These are phyloP conservation scores for Blastobotrys terrestris DNA, from an alignment of 805 yeast species.

Conservation along the genomic window DNA sequence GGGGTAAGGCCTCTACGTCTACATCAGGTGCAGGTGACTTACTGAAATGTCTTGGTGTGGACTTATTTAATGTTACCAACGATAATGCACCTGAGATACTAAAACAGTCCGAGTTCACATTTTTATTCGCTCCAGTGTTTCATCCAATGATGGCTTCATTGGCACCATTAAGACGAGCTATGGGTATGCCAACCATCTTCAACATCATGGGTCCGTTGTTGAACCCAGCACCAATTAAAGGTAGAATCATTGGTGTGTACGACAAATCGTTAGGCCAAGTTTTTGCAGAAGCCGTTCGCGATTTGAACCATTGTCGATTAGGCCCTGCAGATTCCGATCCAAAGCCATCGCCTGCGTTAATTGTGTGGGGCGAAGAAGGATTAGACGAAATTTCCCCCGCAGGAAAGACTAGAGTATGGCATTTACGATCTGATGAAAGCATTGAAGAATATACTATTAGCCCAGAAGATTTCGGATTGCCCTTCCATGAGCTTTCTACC, in stretches of 20 bases:
- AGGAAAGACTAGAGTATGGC: slow-evolving; percentile 80
- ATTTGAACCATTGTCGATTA: slow-evolving; percentile 40
- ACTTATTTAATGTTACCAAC: slow-evolving; percentile 60
- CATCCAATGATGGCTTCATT: slow-evolving; percentile 87
- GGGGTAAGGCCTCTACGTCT: slow-evolving; percentile 95
- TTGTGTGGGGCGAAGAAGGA: slow-evolving; percentile 90
- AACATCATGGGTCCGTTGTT: slow-evolving; percentile 90
- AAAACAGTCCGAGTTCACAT: slow-evolving; percentile 49
- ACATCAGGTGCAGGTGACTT: slow-evolving; percentile 92
- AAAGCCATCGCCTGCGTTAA: slow-evolving; percentile 50
- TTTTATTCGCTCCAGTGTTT: slow-evolving; percentile 87
- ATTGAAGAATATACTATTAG: slow-evolving; percentile 26
- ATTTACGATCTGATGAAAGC: slow-evolving; percentile 39
- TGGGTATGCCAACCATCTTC: slow-evolving; percentile 91
- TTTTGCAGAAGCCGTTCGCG: slow-evolving; percentile 74
- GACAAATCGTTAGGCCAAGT: slow-evolving; percentile 70
- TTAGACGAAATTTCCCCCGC: slow-evolving; percentile 91
- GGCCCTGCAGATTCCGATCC: slow-evolving; percentile 31
- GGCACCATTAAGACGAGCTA: slow-evolving; percentile 63
- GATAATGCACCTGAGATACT: slow-evolving; percentile 52
- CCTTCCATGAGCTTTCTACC: slow-evolving; percentile 57
- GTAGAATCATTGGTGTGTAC: slow-evolving; percentile 87
- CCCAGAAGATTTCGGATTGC: slow-evolving; percentile 78
- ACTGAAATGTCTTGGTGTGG: slow-evolving; percentile 75
- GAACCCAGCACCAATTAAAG: slow-evolving; percentile 78